Evolutionary conservation across 495 filamentous ascomycete genomes (phyloP), one percentile per base, ranked within the genome.

Genomic region (Geopyxis carbonaria): DNA sequence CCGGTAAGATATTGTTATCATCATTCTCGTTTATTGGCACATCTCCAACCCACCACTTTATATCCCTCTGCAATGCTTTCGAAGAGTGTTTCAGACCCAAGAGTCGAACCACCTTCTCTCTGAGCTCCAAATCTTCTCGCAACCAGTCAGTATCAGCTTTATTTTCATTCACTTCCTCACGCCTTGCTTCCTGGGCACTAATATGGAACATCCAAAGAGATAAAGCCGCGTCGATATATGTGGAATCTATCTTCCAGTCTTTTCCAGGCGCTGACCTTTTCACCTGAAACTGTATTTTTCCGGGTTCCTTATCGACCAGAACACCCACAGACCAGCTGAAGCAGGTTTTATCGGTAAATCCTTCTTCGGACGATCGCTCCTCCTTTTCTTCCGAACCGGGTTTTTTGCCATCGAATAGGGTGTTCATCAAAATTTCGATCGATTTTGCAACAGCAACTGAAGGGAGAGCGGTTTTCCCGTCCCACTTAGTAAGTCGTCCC

Each of bases 201-300:
- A 29, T 21, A 22, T 30, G 2, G 34, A 34, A 28, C 10, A 47
- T 21, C 44, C 47, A 50, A 5, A 50, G 20, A 28, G 47, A 50
- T 2, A 50, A 3, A 6, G 33, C 39, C 6, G 47, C 44, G 21
- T 50, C 47, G 10, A 50, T 33, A 22, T 43, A 28, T 1, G 39
- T 36, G 14, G 32, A 14, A 27, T 43, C 31, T 1, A 22, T 24
- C n/a, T 25, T 41, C 47, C 47, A 50, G 5, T 32, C 32, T 32
- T 22, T n/a, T 8, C 24, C 27, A 6, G n/a, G n/a, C n/a, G n/a
- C n/a, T n/a, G n/a, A n/a, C n/a, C n/a, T n/a, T n/a, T n/a, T n/a
- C n/a, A n/a, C n/a, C n/a, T n/a, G n/a, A n/a, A n/a, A n/a, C n/a
- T n/a, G n/a, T n/a, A n/a, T n/a, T n/a, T n/a, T n/a, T n/a, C n/a